Evolutionary conservation across 164 flowering plant species (phyloP), one percentile per base, ranked within the genome.

Genomic region (Aristolochia contorta): DNA sequence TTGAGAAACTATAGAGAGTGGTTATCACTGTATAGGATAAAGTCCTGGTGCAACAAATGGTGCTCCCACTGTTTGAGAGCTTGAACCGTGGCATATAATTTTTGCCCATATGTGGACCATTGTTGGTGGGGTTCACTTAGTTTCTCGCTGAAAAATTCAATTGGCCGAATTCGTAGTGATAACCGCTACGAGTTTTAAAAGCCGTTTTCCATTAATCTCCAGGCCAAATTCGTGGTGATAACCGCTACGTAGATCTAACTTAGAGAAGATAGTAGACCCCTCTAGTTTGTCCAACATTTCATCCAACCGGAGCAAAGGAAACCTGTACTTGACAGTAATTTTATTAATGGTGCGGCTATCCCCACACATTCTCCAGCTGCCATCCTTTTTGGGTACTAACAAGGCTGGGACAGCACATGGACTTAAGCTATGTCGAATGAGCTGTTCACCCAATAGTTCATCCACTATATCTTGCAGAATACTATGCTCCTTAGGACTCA

Each of bases 21-120:
- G n/a, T n/a, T n/a, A n/a, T n/a, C n/a, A n/a, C n/a, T n/a, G n/a
- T n/a, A n/a, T n/a, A n/a, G n/a, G n/a, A n/a, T 37, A 30, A 57
- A 57, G 15, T 57, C 60, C 20, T 57, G 22, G 9, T 43, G 62
- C 6, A 59, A 12, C n/a, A n/a, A n/a, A n/a, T n/a, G n/a, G n/a
- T n/a, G n/a, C n/a, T n/a, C n/a, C n/a, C n/a, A n/a, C n/a, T n/a
- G n/a, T n/a, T n/a, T n/a, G n/a, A n/a, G n/a, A n/a, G n/a, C n/a
- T n/a, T n/a, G n/a, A n/a, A n/a, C n/a, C n/a, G n/a, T n/a, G n/a
- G n/a, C n/a, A n/a, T n/a, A n/a, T n/a, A n/a, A n/a, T n/a, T n/a
- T n/a, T n/a, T n/a, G n/a, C n/a, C n/a, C n/a, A n/a, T n/a, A n/a
- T n/a, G n/a, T n/a, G n/a, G n/a, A n/a, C n/a, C n/a, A n/a, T n/a